Base-by-base conservation (phyloP, 805 yeast genomes). In the Candida insectorum region DNA sequence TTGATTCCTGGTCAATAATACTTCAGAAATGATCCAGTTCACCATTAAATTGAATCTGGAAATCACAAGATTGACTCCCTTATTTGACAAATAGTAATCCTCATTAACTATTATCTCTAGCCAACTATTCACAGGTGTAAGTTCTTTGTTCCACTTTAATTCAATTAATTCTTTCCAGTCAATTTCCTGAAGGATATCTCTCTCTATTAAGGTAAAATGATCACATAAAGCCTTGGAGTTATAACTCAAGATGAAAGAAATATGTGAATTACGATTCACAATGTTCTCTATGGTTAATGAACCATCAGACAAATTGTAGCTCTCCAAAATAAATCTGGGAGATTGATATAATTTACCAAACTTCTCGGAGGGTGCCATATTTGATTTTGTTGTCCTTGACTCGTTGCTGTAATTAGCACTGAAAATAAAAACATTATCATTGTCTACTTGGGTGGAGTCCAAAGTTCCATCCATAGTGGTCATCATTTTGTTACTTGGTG, bases 111-210 rank as follows among this genome's bases (percentile, higher is more conserved):
- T 64, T 21, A 85, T 69, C 41, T 78, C 82, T 17, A 88, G 61
- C 98, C 98, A 93, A 48, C 93, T 85, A 43, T 77, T 79, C 15
- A 79, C 80, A 1, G 88, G 82, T 1, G 71, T 73, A 30, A 83
- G 56, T 22, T 78, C 76, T 38, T 74, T 73, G 33, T 77, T 75
- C 87, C 95, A 83, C 30, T 77, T 71, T 41, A 85, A 61, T 41
- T 86, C 89, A 26, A 89, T 69, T 27, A 91, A 68, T 45, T 87
- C 96, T 48, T 79, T 81, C 97, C 97, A 91, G 55, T 91, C 97
- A 24, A 93, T 73, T 49, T 87, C 96, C 33, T 77, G 71, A 15
- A 89, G 58, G 26, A 88, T 74, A 55, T 93, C 97, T 33, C 79
- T 69, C 56, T 93, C 98, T 43, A 91, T 83, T 30, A 85, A 54